Conservation (phyloP, 139 green algal genomes). For the Picochlorum sp. region DNA sequence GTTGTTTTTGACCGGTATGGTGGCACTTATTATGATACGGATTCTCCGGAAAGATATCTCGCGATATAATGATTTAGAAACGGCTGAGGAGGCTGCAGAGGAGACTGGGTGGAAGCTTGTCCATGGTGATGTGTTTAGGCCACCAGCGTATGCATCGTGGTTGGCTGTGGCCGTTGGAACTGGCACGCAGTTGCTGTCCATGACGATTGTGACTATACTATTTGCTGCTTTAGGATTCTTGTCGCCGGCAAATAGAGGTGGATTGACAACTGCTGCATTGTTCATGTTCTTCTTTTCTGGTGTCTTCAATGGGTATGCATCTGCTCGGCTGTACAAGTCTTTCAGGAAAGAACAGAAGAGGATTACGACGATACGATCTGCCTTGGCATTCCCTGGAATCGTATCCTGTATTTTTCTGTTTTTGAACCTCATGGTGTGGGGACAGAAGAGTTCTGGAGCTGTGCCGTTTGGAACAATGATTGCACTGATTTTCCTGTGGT, state of each 20-base stretch:
- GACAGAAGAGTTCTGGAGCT: constrained; percentile 81
- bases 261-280: constrained; percentile 92
- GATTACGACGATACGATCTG: constrained; percentile 83
- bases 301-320: constrained; percentile 87
- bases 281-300: constrained; percentile 98
- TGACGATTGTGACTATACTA: constrained; percentile 86
- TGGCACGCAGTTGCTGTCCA: constrained; percentile 88
- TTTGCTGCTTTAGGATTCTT: constrained; percentile 96
- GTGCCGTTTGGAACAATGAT: constrained; percentile 94
- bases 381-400: constrained; percentile 86
- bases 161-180: constrained; percentile 88
- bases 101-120: constrained; percentile 98
- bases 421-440: constrained; percentile 93
- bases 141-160: constrained; percentile 56
- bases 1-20: constrained; percentile 96
- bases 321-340: constrained; percentile 82
- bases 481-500: constrained; percentile 95
- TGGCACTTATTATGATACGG: constrained; percentile 98
- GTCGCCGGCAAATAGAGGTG: constrained; percentile 94
- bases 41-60: constrained; percentile 91
- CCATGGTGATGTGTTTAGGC: constrained; percentile 97
- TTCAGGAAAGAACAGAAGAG: constrained; percentile 67
- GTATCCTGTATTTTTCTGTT: constrained; percentile 86
- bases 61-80: constrained; percentile 95
- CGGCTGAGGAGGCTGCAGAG: constrained; percentile 82